Conservation (phyloP, 2,329 filamentous ascomycete species). For the Calonectria hongkongensis region DNA sequence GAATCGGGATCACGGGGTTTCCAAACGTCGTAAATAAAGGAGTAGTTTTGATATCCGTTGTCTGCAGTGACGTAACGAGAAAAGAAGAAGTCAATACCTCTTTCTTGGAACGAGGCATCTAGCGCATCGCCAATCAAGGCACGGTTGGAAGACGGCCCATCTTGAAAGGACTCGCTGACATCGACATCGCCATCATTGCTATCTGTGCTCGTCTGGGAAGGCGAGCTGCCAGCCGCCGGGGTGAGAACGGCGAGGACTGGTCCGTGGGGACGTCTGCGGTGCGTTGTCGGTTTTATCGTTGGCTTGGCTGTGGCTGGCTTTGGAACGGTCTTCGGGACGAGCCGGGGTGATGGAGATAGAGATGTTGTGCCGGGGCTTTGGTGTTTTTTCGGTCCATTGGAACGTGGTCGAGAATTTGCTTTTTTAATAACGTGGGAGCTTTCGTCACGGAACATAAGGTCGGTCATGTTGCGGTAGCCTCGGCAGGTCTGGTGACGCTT, state of each 20-base stretch:
- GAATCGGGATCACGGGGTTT: conserved; percentile 63
- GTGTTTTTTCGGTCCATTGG: conserved; percentile 51
- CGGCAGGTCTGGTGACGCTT: conserved; percentile 72
- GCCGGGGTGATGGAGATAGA: conserved; percentile 44
- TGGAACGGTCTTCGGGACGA: conserved; percentile 27
- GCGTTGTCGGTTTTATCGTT: conserved; percentile 26
- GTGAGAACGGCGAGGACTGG: conserved; percentile 53
- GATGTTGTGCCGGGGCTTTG: conserved; percentile 43
- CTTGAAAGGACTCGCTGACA: conserved; percentile 36
- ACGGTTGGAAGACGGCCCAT: conserved; percentile 47
- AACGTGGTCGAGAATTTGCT: conserved; percentile 60
- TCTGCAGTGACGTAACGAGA: conserved; percentile 70
- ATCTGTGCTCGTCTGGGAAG: conserved; percentile 48
- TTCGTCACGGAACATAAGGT: conserved; percentile 76
- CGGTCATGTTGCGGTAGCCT: conserved; percentile 73
- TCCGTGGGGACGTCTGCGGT: conserved; percentile 40
- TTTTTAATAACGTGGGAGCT: conserved; percentile 74
- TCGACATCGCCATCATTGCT: conserved; percentile 40
- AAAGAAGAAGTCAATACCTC: conserved; percentile 70
- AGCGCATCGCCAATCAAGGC: conserved; percentile 39
- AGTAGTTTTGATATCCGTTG: conserved; percentile 69
- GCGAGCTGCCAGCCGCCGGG: conserved; percentile 50
- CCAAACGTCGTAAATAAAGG: conserved; percentile 73
- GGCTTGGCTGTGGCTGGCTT: conserved; percentile 32
- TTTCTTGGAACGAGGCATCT: conserved; percentile 61